phyloP scores from a whole-genome alignment of 2,329 filamentous ascomycete species.

The Dryadomyces sulphureus region DNA sequence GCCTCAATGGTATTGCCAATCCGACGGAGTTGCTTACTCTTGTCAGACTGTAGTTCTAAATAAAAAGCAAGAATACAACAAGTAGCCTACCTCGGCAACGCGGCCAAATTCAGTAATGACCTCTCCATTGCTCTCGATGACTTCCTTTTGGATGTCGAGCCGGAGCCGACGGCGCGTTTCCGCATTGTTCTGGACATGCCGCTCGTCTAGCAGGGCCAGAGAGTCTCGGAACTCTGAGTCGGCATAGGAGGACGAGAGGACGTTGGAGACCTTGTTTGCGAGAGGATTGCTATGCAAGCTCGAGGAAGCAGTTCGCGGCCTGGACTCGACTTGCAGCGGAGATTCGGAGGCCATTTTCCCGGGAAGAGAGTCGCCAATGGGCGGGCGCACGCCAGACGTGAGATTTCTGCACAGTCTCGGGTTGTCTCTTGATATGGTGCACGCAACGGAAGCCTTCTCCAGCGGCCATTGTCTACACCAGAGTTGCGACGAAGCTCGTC shows the following conservation, averaged over 20 bases:
- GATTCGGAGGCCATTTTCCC: constrained; percentile 8
- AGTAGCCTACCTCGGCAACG: constrained; percentile 60
- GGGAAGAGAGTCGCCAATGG: neutral
- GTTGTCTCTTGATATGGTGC: neutral
- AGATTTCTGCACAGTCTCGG: neutral
- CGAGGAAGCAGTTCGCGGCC: constrained; percentile 15
- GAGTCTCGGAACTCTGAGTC: constrained; percentile 85
- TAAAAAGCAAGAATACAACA: neutral
- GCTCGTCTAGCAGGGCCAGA: constrained; percentile 60
- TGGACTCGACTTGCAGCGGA: constrained; percentile 14
- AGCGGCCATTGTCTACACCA: neutral
- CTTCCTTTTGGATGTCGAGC: constrained; percentile 75
- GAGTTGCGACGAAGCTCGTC: no score
- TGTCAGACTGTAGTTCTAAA: constrained; percentile 13
- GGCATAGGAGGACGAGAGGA: constrained; percentile 83
- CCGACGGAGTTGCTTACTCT: constrained; percentile 60
- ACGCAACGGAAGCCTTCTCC: neutral
- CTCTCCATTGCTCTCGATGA: constrained; percentile 82
- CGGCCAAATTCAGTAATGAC: constrained; percentile 79
- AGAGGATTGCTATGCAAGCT: constrained; percentile 46
- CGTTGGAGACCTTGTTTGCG: constrained; percentile 65
- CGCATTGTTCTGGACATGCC: constrained; percentile 56
- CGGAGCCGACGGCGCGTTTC: constrained; percentile 68
- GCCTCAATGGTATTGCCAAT: constrained; percentile 67
- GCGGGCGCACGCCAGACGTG: neutral